phyloP scores from a whole-genome alignment of 1,284 basidiomycete species.

The Heliocybe sulcata region DNA sequence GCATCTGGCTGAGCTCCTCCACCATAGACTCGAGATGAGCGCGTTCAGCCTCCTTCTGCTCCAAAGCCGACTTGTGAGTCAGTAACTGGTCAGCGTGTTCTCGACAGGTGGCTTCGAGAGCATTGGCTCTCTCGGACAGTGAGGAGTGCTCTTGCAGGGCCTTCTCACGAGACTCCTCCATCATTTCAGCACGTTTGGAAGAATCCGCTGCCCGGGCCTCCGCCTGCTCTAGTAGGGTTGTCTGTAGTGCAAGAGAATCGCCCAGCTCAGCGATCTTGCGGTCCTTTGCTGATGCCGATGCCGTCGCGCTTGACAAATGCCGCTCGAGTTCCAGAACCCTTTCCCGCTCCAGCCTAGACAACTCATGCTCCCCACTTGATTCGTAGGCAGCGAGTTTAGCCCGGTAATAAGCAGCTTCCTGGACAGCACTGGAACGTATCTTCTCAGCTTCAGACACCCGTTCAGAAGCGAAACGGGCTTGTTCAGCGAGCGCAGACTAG shows the following conservation, averaged over 20 bases:
- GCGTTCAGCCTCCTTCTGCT: conserved; percentile 80
- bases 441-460: conserved; percentile 79
- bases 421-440: conserved; percentile 72
- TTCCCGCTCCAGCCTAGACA: conserved; percentile 73
- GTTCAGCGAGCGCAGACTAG: conserved; percentile 66
- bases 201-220: conserved; percentile 81
- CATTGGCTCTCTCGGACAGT: conserved; percentile 60
- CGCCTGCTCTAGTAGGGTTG: conserved; percentile 72
- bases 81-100: conserved; percentile 79
- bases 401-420: conserved; percentile 96
- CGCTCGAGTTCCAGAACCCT: conserved; percentile 78
- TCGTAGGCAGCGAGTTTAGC: conserved; percentile 90
- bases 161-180: conserved; percentile 77
- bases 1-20: conserved; percentile 59
- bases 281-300: conserved; percentile 63
- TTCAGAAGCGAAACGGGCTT: conserved; percentile 73
- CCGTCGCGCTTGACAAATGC: conserved; percentile 61
- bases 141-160: conserved; percentile 65
- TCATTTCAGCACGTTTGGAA: conserved; percentile 70
- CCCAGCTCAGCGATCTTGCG: conserved; percentile 67
- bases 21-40: conserved; percentile 60
- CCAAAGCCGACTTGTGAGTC: conserved; percentile 66
- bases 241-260: conserved; percentile 71
- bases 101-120: conserved; percentile 63
- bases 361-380: conserved; percentile 56